phyloP scores from a whole-genome alignment of 495 filamentous ascomycete genomes.

The Aspergillus cavernicola region DNA sequence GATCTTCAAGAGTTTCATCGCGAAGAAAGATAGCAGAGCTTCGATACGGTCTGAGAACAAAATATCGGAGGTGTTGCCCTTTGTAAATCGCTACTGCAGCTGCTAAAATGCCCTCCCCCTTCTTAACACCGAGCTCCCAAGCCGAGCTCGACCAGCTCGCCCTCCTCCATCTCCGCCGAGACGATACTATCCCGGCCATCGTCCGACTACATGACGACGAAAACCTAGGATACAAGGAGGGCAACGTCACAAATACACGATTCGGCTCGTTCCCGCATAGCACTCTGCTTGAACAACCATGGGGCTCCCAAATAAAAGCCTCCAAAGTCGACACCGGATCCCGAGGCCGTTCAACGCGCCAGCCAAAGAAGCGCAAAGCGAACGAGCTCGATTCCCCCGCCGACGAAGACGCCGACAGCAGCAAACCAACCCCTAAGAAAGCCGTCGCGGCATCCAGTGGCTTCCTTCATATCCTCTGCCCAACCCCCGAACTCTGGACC shows the following conservation, averaged over 20 bases:
- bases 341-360: conserved; percentile 42
- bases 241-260: conserved; percentile 83
- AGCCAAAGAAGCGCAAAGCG: conserved; percentile 58
- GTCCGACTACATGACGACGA: conserved; percentile 57
- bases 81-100: not conserved
- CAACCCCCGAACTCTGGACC: conserved; percentile 94
- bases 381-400: conserved; percentile 36
- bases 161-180: conserved; percentile 79
- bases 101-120: conserved; percentile 56
- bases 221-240: conserved; percentile 71
- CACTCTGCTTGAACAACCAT: conserved; percentile 75
- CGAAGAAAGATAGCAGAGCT: conserved; percentile 1
- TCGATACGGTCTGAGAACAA: conserved; percentile 1
- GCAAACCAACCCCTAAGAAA: conserved; percentile 20
- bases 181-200: conserved; percentile 71
- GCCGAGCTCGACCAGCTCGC: conserved; percentile 59
- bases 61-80: not conserved
- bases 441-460: conserved; percentile 67
- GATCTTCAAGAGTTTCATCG: conserved; percentile 7
- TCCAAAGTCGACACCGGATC: conserved; percentile 89
- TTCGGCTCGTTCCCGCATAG: conserved; percentile 94
- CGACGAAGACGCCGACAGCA: conserved; percentile 22
- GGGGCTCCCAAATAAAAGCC: conserved; percentile 87
- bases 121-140: conserved; percentile 59
- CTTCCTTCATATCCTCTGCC: conserved; percentile 85